phyloP scores from a whole-genome alignment of 805 yeast genomes.

The Candida silvicultrix region DNA sequence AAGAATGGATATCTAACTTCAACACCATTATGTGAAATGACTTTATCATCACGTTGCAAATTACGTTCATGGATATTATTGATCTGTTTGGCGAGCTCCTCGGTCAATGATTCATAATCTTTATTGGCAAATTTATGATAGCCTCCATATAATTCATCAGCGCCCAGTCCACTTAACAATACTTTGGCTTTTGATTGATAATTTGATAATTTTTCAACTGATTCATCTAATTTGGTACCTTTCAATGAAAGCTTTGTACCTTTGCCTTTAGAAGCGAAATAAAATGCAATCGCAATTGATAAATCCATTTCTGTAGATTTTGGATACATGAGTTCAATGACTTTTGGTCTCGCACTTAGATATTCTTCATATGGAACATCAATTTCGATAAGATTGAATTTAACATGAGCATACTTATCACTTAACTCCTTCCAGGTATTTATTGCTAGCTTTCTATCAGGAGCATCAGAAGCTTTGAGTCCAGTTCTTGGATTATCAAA shows the following conservation, averaged over 20 bases:
- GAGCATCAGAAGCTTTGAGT: conserved; percentile 55
- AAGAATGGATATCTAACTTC: conserved; percentile 87
- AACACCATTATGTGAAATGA: conserved; percentile 78
- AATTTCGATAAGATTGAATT: conserved; percentile 53
- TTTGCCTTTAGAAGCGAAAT: conserved; percentile 70
- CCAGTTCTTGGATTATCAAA: conserved; percentile 85
- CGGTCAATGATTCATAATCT: conserved; percentile 37
- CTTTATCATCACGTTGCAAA: conserved; percentile 88
- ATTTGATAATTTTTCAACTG: conserved; percentile 9
- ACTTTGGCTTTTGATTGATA: conserved; percentile 60
- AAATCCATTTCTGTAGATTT: conserved; percentile 90
- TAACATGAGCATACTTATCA: conserved; percentile 32
- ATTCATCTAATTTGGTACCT: neutral
- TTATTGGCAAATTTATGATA: conserved; percentile 71
- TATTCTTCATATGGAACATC: conserved; percentile 71
- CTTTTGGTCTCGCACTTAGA: conserved; percentile 40
- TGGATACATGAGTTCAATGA: conserved; percentile 70
- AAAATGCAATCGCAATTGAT: conserved; percentile 92
- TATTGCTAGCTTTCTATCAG: conserved; percentile 77
- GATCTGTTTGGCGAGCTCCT: conserved; percentile 66
- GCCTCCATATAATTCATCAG: conserved; percentile 96
- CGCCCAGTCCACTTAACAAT: conserved; percentile 88
- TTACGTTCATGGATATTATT: conserved; percentile 71
- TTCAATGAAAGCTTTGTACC: conserved; percentile 25
- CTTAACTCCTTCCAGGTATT: conserved; percentile 50